Conservation (phyloP, 164 flowering plant genomes). For the Macadamia tetraphylla region DNA sequence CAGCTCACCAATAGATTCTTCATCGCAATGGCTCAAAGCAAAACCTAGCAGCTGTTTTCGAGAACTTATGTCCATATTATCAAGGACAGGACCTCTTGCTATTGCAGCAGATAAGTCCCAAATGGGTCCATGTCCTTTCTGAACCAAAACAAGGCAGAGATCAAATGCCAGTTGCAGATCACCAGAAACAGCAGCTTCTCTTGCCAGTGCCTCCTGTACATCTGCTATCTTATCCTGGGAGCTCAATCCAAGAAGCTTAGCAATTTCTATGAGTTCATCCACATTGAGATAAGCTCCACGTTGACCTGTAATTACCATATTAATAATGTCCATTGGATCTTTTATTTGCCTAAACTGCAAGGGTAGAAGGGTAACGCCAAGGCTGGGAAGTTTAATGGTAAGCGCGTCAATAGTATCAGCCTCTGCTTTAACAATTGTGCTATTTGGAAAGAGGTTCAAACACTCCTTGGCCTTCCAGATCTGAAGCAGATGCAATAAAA, state of each 20-base stretch:
- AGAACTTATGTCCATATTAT: conserved; percentile 68
- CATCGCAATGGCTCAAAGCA: conserved; percentile 92
- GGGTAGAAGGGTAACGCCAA: conserved; percentile 91
- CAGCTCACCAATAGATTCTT: conserved; percentile 82
- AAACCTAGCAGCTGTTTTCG: conserved; percentile 83
- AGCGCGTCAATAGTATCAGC: conserved; percentile 82
- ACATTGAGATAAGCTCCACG: conserved; percentile 85
- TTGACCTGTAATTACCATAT: conserved; percentile 79
- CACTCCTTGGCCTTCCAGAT: conserved; percentile 99
- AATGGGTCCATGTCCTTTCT: conserved; percentile 76
- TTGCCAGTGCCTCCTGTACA: conserved; percentile 92
- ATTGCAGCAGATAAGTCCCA: conserved; percentile 99
- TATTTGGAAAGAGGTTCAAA: conserved; percentile 69
- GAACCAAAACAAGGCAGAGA: conserved; percentile 80
- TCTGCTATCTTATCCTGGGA: conserved; percentile 72
- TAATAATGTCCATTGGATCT: conserved; percentile 87
- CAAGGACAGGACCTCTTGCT: conserved; percentile 88
- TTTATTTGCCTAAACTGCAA: conserved; percentile 86
- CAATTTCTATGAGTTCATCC: conserved; percentile 82
- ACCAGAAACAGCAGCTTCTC: conserved; percentile 97
- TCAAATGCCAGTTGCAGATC: conserved; percentile 92
- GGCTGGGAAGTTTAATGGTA: conserved; percentile 78
- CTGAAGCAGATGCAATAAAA: conserved; percentile 32
- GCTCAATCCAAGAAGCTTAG: conserved; percentile 85
- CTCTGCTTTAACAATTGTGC: conserved; percentile 74